Evolutionary conservation across 371 early-diverging fungal genomes (phyloP), one percentile per base, ranked within the genome.

Genomic region (Rhizopus delemar): DNA sequence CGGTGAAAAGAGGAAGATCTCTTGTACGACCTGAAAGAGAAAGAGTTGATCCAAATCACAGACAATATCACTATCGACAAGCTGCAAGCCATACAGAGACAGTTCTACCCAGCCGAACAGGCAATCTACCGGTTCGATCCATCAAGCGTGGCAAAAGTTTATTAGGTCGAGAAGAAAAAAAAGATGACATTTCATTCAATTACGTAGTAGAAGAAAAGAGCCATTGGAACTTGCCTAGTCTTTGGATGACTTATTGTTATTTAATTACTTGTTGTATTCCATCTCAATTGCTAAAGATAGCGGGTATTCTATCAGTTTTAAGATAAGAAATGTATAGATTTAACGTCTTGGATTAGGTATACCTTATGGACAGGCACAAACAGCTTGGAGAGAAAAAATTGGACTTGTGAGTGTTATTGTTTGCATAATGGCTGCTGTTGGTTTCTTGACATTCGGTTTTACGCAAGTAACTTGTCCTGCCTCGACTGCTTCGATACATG

Each of bases 371-470:
- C 82, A 72, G 46, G 75, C 84, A 22, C 90, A 85, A 64, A 86
- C 82, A 35, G 96, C 79, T 31, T 94, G 94, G 93, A 74, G 93
- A 34, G 93, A 94, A 71, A 95, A 93, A 62, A 80, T 90, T 3
- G 89, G 93, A 0, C 68, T 95, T 0, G 85, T 89, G 51, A 70
- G 88, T 32, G 78, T 91, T 60, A 83, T 92, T 38, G 41, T 77
- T 7, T 39, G 60, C 9, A 73, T 85, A 41, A 82, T 83, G 58
- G 56, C 66, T 9, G 63, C 74, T 36, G 74, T 88, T 13, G 84
- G 85, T 7, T 85, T 85, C 46, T 59, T 87, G 11, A 80, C 83
- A 1, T 78, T 87, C 68, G 83, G 89, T 5, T 84, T 90, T 29
- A 72, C 85, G 3, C 69, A 80, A 46, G 46, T 79, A 1, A 73